Conservation (phyloP, 495 filamentous ascomycete genomes). For the Apiosordaria backusii region DNA sequence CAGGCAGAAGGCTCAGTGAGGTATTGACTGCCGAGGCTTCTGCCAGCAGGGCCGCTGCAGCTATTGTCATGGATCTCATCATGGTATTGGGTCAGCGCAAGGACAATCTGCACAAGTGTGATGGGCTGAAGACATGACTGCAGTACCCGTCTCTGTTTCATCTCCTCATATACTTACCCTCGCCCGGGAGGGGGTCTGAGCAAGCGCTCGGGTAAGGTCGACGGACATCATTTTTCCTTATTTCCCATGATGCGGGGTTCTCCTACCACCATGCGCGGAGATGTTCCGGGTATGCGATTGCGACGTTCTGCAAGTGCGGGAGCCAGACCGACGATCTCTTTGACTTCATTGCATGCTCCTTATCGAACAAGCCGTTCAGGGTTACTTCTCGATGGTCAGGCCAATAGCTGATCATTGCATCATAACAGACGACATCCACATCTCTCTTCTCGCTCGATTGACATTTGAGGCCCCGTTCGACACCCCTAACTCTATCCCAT, state of each 20-base stretch:
- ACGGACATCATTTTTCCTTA: neutral
- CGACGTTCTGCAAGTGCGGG: neutral
- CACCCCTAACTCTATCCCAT: too few species aligned
- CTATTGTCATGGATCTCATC: neutral
- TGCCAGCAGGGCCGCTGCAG: neutral
- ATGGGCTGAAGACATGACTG: neutral
- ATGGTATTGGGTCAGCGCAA: neutral
- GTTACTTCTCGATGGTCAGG: too few species aligned
- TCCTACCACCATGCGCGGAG: neutral
- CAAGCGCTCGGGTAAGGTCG: neutral
- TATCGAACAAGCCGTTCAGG: too few species aligned
- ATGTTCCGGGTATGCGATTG: neutral
- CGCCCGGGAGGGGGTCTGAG: neutral
- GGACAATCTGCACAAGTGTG: neutral
- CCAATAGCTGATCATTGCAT: too few species aligned
- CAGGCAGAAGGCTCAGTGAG: conserved; percentile 1
- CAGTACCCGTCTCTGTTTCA: neutral
- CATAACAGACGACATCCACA: too few species aligned
- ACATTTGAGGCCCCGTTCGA: too few species aligned
- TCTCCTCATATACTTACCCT: too few species aligned
- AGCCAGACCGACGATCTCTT: too few species aligned
- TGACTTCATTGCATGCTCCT: too few species aligned
- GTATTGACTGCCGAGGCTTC: neutral
- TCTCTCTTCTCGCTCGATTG: too few species aligned
- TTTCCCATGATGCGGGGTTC: neutral